Conservation (phyloP, 2,329 filamentous ascomycete species). For the Fusarium nelsonii region DNA sequence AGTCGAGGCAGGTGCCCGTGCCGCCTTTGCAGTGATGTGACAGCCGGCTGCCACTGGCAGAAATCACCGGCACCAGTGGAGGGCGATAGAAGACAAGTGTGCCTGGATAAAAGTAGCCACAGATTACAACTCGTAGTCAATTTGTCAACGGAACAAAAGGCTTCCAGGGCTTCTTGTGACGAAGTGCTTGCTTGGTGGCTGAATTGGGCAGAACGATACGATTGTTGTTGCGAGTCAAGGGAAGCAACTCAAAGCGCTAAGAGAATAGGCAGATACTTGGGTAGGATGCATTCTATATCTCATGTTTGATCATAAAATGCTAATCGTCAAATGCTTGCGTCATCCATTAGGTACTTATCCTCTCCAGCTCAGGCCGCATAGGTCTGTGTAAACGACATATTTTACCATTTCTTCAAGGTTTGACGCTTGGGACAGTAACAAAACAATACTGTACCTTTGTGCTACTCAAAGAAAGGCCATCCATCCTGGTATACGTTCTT, state of each 20-base stretch:
- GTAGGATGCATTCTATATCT: no score
- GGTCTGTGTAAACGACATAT: no score
- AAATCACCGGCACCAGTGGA: neutral
- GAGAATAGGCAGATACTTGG: no score
- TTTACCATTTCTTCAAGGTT: neutral
- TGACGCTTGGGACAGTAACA: neutral
- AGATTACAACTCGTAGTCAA: neutral
- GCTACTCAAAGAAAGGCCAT: no score
- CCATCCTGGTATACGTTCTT: no score
- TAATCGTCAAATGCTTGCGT: neutral
- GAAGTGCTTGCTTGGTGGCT: no score
- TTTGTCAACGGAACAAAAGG: neutral
- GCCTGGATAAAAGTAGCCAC: neutral
- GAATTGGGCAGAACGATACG: neutral
- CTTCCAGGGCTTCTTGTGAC: neutral
- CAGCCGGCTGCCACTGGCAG: slow-evolving; percentile 14
- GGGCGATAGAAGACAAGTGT: neutral
- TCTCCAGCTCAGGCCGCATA: no score
- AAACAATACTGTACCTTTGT: no score
- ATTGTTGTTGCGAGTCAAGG: neutral
- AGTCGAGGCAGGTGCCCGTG: slow-evolving; percentile 23
- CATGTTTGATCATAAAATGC: neutral
- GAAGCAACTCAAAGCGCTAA: neutral
- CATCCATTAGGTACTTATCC: no score
- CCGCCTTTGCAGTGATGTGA: slow-evolving; percentile 9